A percentile compares a stretch with the other conserved stretches of the same genome.
Conservation (phyloP, 2,329 filamentous ascomycete species). For the Herpotrichia juniperi region DNA sequence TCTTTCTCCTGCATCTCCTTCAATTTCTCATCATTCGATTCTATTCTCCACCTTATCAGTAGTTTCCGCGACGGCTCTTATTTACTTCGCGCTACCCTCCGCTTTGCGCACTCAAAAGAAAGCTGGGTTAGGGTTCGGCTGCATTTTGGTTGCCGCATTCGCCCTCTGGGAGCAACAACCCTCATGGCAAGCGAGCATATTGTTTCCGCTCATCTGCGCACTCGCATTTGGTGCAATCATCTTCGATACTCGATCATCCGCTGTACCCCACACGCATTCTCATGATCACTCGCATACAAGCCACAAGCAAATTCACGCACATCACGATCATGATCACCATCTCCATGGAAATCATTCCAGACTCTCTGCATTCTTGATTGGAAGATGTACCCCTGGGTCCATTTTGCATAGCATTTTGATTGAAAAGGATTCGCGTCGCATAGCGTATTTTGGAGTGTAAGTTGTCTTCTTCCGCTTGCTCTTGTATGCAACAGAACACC, state of each 20-base stretch:
- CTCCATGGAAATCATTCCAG: slow-evolving; percentile 63
- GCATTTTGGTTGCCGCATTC: slow-evolving; percentile 27
- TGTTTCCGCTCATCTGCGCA: slow-evolving; percentile 30
- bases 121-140: slow-evolving; percentile 38
- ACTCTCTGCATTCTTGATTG: slow-evolving; percentile 76
- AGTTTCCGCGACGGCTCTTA: slow-evolving; percentile 49
- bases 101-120: slow-evolving; percentile 47
- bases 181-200: slow-evolving; percentile 18
- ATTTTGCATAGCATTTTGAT: slow-evolving; percentile 83
- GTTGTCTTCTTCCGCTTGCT: too few relatives aligned
- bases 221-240: slow-evolving; percentile 46
- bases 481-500: too few relatives aligned
- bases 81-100: slow-evolving; percentile 50
- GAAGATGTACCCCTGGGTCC: slow-evolving; percentile 72
- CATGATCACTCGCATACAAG: slow-evolving; percentile 37
- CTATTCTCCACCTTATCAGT: slow-evolving; percentile 49
- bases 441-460: slow-evolving; percentile 96
- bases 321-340: slow-evolving; percentile 39
- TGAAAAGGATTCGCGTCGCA: slow-evolving; percentile 90
- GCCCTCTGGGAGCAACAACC: slow-evolving; percentile 28
- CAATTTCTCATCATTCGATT: slow-evolving; percentile 40
- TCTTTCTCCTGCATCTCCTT: slow-evolving; percentile 38
- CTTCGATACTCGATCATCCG: slow-evolving; percentile 45
- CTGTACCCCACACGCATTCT: slow-evolving; percentile 37
- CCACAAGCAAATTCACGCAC: slow-evolving; percentile 34